Evolutionary conservation across 805 yeast species (phyloP).

Genomic region (Yarrowia hollandica): DNA sequence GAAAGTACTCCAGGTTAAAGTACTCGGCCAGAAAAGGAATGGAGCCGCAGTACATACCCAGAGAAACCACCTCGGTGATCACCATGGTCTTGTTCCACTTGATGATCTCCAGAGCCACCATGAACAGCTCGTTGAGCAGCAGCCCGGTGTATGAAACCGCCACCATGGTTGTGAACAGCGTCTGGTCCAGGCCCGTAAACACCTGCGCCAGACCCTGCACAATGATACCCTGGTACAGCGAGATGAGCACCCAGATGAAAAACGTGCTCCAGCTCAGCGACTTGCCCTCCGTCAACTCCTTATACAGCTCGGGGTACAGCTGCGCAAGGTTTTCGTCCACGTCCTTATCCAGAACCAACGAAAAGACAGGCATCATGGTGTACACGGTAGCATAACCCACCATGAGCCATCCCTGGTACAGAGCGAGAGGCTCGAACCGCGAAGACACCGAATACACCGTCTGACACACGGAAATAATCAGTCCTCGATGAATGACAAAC

Average conservation of each 20-base stretch:
- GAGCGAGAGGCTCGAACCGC: conserved; percentile 86
- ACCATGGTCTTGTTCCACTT: conserved; percentile 88
- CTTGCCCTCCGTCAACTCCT: conserved; percentile 84
- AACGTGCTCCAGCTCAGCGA: conserved; percentile 85
- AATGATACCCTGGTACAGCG: conserved; percentile 85
- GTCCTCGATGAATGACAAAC: conserved; percentile 94
- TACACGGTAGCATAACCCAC: conserved; percentile 97
- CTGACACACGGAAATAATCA: conserved; percentile 90
- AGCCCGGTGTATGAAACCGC: conserved; percentile 78
- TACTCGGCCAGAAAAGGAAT: conserved; percentile 87
- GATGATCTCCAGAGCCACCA: conserved; percentile 90
- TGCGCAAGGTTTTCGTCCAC: conserved; percentile 86
- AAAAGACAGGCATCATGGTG: conserved; percentile 98
- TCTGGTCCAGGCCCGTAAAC: conserved; percentile 61
- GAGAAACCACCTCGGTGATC: conserved; percentile 67
- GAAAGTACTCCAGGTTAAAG: conserved; percentile 67
- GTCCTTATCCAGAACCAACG: conserved; percentile 86
- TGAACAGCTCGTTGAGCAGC: conserved; percentile 78
- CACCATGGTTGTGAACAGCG: conserved; percentile 72
- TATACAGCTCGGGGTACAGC: conserved; percentile 90
- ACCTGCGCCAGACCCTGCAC: conserved; percentile 81
- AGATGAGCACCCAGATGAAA: conserved; percentile 85
- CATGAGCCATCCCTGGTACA: conserved; percentile 96
- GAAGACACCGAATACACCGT: conserved; percentile 89
- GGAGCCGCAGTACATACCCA: conserved; percentile 64